Evolutionary conservation across 176 grass and related monocot species (phyloP), one percentile per base, ranked within the genome.

Genomic region (Aegilops sharonensis): DNA sequence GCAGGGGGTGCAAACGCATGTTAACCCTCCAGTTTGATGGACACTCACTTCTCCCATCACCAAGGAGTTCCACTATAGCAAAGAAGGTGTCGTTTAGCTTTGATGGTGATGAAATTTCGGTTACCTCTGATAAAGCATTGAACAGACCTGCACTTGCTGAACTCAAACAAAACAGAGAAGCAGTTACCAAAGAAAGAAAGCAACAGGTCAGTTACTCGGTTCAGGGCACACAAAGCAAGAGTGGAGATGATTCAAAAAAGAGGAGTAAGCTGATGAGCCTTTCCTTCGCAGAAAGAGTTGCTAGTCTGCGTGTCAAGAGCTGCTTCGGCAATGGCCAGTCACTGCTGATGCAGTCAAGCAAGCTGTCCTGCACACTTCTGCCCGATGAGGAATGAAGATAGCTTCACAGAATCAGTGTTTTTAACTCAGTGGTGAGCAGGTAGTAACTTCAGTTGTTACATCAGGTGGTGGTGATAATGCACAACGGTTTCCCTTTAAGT

Each of bases 1-100:
- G 35, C 80, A 90, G 72, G 74, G 80, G 45, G 8, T 79, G 75
- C 67, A 87, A 90, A 79, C 42, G 75, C 37, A 83, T 78, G 83
- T 37, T 66, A 63, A 60, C 31, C 30, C 31, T 76, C 43, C 79
- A 87, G 45, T 77, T 87, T 74, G 75, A 76, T 68, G 77, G 64
- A 57, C 43, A 25, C 35, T 45, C 83, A 5, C 69, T 35, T 68
- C 77, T 68, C 18, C 14, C 81, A 47, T 45, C 74, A 20, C 59
- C 67, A 67, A 74, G 9, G 84, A 83, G 45, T 52, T 79, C 66
- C 36, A 47, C 18, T 73, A 31, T 62, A 68, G 36, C 29, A 77
- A 79, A 87, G 82, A 72, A 25, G 32, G 84, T 73, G 17, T 72
- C 84, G 35, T 87, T 83, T 66, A 83, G 80, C 65, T 83, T 78